Evolutionary conservation across 345 rosid species (phyloP), one percentile per base, ranked within the genome.

Genomic region (Draba incana): DNA sequence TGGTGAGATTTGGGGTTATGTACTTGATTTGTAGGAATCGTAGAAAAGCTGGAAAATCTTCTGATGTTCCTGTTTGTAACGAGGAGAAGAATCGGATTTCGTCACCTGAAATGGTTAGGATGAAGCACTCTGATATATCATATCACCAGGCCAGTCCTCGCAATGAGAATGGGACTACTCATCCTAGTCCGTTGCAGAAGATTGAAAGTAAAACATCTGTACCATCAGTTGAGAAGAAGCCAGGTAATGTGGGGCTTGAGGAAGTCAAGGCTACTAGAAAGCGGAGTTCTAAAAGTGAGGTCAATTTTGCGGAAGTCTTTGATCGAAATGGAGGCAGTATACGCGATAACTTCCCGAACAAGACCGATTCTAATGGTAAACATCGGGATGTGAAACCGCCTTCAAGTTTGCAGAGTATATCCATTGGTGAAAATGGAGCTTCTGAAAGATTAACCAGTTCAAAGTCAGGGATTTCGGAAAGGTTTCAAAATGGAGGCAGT

Each of bases 61-160:
- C 33, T 57, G 79, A 68, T 56, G 57, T 66, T 74, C 27, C 61
- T 49, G 57, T 53, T 59, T 37, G 56, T 41, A 53, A 59, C 6
- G 68, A 69, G 48, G 66, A 14, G 27, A 69, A 49, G 64, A 66
- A 72, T 72, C 73, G 30, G 43, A 72, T 53, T 44, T 73, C 74
- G 2, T 76, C 84, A 49, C 68, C 74, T 37, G 87, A 81, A 13
- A 47, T 69, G 75, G 76, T 82, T 74, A 86, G 75, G 57, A 81
- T 69, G 76, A 86, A 85, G 73, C 80, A 82, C 57, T 74, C 81
- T 79, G 87, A 82, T 25, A 49, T 82, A 75, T 84, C 80, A 6
- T 75, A 81, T 68, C 72, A 79, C 50, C 85, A 79, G 72, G 72
- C 77, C 11, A 62, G 41, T 30, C 72, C 63, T 5, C 81, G 72